Base-by-base conservation (phyloP, 352 stramenopile genomes). In the Phytopythium kandeliae region DNA sequence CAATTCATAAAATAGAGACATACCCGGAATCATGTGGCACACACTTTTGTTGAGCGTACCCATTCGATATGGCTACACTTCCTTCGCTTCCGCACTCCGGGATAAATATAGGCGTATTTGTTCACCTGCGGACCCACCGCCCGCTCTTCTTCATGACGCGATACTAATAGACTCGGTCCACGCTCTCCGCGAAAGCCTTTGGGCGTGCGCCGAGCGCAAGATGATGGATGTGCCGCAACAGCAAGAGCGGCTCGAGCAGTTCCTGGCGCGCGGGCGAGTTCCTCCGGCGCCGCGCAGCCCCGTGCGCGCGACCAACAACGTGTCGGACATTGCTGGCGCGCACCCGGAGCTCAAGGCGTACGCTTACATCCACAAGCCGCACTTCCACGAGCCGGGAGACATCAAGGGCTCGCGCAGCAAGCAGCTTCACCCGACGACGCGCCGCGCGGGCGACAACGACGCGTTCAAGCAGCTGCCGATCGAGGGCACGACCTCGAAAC, bases 381-480 rank as follows among this genome's bases (percentile, higher is more conserved):
- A 88, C 45, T 85, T 79, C 60, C 69, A 86, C 62, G 73, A 83
- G 21, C 54, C 71, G 16, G 55, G 74, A 13, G 74, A 87, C 42
- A 83, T 90, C 54, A 51, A 60, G n/a, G 74, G 76, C 10, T 86
- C 74, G 17, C 52, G 51, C 11, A 90, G 76, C 48, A 71, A 79
- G 53, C 64, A 83, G 50, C 60, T 90, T 37, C 79, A 90, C 28
- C 76, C 74, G 21, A 70, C 60, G 28, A 60, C 67, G 24, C 64
- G 78, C 26, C 65, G 62, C 26, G 59, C 71, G n/a, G 67, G 78
- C 19, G 61, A 60, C 26, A 71, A 87, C 38, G 69, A 78, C n/a
- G 74, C 67, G 37, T 89, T 84, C 62, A 76, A 75, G 58, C 75
- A 89, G 56, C 63, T 87, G 3, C 78, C 71, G 0, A 87, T 89